These are phyloP conservation scores for Entophlyctis helioformis DNA, from an alignment of 192 early-diverging fungal species.

Conservation along the genomic window DNA sequence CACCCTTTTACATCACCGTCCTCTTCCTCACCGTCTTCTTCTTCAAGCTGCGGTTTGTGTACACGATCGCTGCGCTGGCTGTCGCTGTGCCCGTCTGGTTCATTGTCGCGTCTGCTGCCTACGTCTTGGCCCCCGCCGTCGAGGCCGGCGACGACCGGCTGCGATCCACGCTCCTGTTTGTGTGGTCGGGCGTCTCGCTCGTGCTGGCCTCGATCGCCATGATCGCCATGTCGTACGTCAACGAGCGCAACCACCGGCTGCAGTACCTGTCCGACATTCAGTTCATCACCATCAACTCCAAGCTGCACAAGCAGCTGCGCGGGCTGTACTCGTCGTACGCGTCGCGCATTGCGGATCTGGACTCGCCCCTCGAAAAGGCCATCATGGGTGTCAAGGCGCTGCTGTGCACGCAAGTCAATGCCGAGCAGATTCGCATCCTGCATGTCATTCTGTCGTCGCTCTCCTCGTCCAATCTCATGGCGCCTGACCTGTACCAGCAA, in stretches of 20 bases:
- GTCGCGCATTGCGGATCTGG: conserved; percentile 34
- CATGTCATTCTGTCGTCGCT: conserved; percentile 34
- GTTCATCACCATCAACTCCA: conserved; percentile 27
- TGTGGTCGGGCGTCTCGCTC: conserved; percentile 19
- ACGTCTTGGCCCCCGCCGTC: not conserved
- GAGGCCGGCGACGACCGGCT: not conserved
- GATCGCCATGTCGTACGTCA: conserved; percentile 26
- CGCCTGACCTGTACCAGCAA: conserved; percentile 39
- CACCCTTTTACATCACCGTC: conserved; percentile 33
- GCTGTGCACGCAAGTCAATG: conserved; percentile 18
- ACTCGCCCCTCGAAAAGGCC: conserved; percentile 43
- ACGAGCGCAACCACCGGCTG: conserved; percentile 25
- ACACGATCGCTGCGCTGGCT: conserved; percentile 16
- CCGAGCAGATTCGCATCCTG: conserved; percentile 24
- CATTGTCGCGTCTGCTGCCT: too few relatives aligned
- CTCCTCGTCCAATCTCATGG: conserved; percentile 30
- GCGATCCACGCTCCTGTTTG: conserved; percentile 6
- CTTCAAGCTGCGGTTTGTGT: conserved; percentile 28
- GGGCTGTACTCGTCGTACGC: conserved; percentile 22
- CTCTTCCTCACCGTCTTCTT: conserved; percentile 31
- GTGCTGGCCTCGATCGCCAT: conserved; percentile 22
- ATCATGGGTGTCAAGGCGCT: conserved; percentile 27
- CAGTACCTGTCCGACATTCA: conserved; percentile 35
- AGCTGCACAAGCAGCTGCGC: conserved; percentile 33
- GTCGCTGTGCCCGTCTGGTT: conserved; percentile 26